Percentiles rank a stretch among this genome's conserved stretches.
phyloP scores from a whole-genome alignment of 2,329 filamentous ascomycete species.

The Coniochaeta sp. region DNA sequence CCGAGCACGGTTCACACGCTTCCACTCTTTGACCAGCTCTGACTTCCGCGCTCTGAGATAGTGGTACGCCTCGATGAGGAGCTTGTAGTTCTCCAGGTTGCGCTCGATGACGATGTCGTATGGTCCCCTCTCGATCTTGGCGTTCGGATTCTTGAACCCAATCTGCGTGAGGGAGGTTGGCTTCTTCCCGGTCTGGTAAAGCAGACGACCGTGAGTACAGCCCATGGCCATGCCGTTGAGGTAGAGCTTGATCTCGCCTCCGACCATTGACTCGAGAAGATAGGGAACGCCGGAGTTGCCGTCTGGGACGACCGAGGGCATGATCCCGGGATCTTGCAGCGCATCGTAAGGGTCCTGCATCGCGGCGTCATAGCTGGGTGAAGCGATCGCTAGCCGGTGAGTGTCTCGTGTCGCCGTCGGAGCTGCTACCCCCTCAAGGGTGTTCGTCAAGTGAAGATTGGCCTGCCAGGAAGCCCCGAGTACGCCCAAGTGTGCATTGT shows the following conservation, averaged over 20 bases:
- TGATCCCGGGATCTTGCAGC: no score
- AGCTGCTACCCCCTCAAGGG: no score
- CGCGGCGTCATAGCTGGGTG: no score
- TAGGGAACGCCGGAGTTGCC: background rate
- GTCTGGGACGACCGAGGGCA: background rate
- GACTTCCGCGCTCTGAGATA: background rate
- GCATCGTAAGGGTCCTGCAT: no score
- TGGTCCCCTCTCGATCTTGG: background rate
- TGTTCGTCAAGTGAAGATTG: no score
- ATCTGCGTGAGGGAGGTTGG: background rate
- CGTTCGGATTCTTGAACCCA: no score
- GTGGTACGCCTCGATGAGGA: background rate
- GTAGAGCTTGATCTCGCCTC: background rate
- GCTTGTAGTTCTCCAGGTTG: background rate
- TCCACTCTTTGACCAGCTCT: background rate
- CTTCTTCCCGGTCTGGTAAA: background rate
- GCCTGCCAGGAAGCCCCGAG: no score
- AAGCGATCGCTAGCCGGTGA: no score
- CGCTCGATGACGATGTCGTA: background rate
- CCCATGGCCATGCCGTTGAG: background rate
- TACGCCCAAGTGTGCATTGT: no score
- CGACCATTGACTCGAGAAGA: background rate
- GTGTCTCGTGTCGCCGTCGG: no score
- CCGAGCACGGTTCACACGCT: background rate
- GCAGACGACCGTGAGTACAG: background rate